These are phyloP conservation scores for Lignosus rhinocerotis DNA, from an alignment of 1,284 basidiomycete species.

Conservation along the genomic window DNA sequence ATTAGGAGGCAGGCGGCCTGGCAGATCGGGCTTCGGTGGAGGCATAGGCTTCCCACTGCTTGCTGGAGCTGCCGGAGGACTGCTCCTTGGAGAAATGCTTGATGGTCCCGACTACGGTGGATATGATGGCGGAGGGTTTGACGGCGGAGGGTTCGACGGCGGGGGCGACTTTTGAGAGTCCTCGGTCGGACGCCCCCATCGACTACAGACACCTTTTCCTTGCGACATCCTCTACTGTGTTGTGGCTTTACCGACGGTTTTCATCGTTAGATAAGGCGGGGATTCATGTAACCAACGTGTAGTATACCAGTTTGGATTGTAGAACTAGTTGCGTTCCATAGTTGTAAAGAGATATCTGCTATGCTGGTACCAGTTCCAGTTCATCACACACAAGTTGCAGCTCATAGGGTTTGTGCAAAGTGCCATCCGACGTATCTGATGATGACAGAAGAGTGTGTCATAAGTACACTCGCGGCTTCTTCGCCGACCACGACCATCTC, in stretches of 20 bases:
- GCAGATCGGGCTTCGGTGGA: slow-evolving; percentile 25
- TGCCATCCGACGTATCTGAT: neutral
- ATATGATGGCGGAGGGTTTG: slow-evolving; percentile 15
- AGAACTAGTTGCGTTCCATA: neutral
- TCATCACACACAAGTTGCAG: neutral
- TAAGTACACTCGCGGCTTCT: neutral
- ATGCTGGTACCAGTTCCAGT: no score
- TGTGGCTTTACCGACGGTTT: no score
- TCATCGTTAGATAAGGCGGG: no score
- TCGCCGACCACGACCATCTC: slow-evolving; percentile 13
- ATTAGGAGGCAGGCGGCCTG: slow-evolving; percentile 6
- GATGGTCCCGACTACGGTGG: slow-evolving; percentile 17
- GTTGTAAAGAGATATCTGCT: no score
- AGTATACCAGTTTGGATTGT: neutral
- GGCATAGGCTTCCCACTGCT: slow-evolving; percentile 51
- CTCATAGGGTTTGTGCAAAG: neutral
- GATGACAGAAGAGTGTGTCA: neutral
- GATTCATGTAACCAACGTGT: neutral
- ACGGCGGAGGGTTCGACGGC: slow-evolving; percentile 17
- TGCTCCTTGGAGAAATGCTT: slow-evolving; percentile 54
- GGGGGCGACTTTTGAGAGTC: neutral
- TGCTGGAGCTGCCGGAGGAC: slow-evolving; percentile 61
- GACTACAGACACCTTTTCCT: no score
- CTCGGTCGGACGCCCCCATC: no score
- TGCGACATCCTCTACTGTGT: no score